Conservation (phyloP, 1,139 yeast genomes). For the Diutina siamensis region DNA sequence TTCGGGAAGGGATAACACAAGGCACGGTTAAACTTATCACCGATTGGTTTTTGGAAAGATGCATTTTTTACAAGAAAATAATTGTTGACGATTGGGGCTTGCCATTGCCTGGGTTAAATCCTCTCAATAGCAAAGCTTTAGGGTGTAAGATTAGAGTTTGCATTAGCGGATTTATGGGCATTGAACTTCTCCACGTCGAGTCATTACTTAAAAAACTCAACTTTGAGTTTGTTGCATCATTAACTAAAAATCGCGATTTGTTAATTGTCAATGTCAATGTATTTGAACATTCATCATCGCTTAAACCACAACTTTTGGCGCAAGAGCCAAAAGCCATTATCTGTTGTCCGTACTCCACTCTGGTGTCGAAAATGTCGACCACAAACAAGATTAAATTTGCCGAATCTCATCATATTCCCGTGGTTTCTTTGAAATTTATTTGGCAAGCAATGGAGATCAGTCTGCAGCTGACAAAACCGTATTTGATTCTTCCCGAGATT, state of each 20-base stretch:
- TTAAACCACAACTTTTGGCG: neutral
- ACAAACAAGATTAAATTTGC: slow-evolving; percentile 5
- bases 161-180: slow-evolving; percentile 74
- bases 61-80: slow-evolving; percentile 48
- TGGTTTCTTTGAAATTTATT: neutral
- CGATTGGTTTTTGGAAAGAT: slow-evolving; percentile 82
- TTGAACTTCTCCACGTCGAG: slow-evolving; percentile 65
- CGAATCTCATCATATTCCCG: neutral
- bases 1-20: slow-evolving; percentile 14
- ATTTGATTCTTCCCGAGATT: neutral
- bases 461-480: neutral
- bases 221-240: slow-evolving; percentile 35
- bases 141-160: slow-evolving; percentile 33
- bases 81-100: slow-evolving; percentile 62
- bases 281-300: slow-evolving; percentile 16
- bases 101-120: slow-evolving; percentile 37
- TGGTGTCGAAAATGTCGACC: slow-evolving; percentile 3
- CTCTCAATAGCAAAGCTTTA: slow-evolving; percentile 8
- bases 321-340: neutral
- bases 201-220: slow-evolving; percentile 48
- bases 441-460: neutral
- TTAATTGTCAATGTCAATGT: slow-evolving; percentile 52
- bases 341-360: neutral
- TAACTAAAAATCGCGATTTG: slow-evolving; percentile 49
- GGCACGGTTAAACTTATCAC: slow-evolving; percentile 34